Evolutionary conservation across 2,329 filamentous ascomycete genomes (phyloP), one percentile per base, ranked within the genome.

Genomic region (Raffaelea ambrosiae): DNA sequence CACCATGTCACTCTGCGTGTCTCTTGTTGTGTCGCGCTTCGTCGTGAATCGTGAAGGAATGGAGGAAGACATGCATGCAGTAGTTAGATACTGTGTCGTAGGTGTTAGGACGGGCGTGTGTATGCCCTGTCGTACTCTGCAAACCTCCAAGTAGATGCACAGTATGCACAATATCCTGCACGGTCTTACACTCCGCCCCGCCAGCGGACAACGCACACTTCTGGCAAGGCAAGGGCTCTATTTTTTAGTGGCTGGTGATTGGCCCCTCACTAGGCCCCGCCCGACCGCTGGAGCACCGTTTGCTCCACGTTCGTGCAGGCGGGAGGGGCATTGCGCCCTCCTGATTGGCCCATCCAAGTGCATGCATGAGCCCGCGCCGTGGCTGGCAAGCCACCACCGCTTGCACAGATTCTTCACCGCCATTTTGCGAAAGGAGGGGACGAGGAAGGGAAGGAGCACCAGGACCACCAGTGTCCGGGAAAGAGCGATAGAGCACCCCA

Each of bases 371-470:
- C 46, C 51, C 53, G 45, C 48, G 46, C 46, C 47, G 50, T 52
- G 51, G 53, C 53, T 55, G 53, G 53, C 51, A 49, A 49, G 49
- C 53, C 49, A 53, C 48, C 50, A 48, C 46, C 39, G 42, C 44
- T 39, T 19, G 46, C 35, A 33, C n/a, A 40, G 14, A 29, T 43
- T 39, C 42, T 48, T 52, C 53, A 55, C 53, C 53, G 53, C 53
- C 43, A n/a, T 51, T 48, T 55, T 55, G 38, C 35, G 16, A 38
- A 38, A 19, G 18, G 35, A 38, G 35, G 18, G 35, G 35, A 29
- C 7, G 35, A 38, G n/a, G 10, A 8, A 38, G 23, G 21, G n/a
- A n/a, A 26, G 18, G 21, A 4, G 29, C 10, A 16, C n/a, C 10
- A 23, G 26, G 26, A n/a, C n/a, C n/a, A n/a, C n/a, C n/a, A n/a